These are phyloP conservation scores for Grosmannia huntii DNA, from an alignment of 2,329 filamentous ascomycete genomes.

Conservation along the genomic window DNA sequence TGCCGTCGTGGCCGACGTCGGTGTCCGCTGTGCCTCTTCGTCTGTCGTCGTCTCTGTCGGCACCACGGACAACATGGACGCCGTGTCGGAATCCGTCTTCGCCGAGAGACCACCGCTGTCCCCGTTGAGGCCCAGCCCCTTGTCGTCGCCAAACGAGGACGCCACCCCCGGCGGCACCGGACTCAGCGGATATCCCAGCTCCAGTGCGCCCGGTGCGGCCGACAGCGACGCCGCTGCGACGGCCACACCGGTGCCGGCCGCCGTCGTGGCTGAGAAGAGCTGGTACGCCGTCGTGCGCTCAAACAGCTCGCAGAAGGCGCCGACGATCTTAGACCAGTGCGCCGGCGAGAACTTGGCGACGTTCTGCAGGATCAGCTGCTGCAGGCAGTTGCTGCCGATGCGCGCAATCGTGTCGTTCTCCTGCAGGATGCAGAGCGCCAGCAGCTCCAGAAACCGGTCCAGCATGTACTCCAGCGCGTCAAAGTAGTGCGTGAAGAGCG, in stretches of 20 bases:
- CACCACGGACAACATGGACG: constrained; percentile 16
- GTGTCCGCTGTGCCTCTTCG: constrained; percentile 23
- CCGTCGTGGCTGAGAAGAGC: constrained; percentile 71
- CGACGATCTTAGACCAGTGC: constrained; percentile 92
- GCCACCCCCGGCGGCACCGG: constrained; percentile 16
- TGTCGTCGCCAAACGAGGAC: constrained; percentile 30
- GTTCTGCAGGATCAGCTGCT: constrained; percentile 93
- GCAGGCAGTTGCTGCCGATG: constrained; percentile 95
- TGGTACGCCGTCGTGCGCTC: constrained; percentile 89
- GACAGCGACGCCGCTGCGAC: constrained; percentile 24
- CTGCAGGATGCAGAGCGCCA: constrained; percentile 94
- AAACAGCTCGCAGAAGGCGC: constrained; percentile 91
- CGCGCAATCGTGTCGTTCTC: constrained; percentile 97
- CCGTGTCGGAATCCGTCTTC: constrained; percentile 17
- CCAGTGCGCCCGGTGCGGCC: constrained; percentile 38
- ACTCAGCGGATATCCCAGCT: constrained; percentile 33
- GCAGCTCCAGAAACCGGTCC: constrained; percentile 85
- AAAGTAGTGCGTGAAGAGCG: constrained; percentile 97
- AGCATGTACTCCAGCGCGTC: constrained; percentile 95
- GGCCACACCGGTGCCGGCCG: constrained; percentile 28
- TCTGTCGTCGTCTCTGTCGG: constrained; percentile 15
- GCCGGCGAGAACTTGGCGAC: constrained; percentile 77
- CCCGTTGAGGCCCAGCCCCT: constrained; percentile 50
- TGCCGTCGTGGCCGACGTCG: constrained; percentile 8
- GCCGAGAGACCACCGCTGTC: constrained; percentile 21